A percentile compares a stretch with the other conserved stretches of the same genome.
Conservation (phyloP, 1,284 basidiomycete species). For the Malassezia brasiliensis region DNA sequence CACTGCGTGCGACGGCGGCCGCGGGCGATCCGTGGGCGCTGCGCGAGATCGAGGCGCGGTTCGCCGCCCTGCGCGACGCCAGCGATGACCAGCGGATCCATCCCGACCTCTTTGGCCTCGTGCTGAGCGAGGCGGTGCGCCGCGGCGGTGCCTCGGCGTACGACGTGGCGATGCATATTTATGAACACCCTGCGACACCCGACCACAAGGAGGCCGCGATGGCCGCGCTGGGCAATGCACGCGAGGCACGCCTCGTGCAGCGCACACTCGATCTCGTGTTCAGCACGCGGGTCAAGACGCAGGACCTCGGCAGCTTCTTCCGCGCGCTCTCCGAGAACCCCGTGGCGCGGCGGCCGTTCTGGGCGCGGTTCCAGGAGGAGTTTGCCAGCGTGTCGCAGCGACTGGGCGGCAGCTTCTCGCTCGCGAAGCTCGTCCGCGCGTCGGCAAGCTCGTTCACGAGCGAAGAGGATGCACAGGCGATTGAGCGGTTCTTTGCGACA, state of each 20-base stretch:
- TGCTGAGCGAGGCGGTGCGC: slow-evolving; percentile 52
- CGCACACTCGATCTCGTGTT: slow-evolving; percentile 30
- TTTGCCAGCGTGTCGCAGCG: slow-evolving; percentile 49
- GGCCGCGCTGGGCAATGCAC: slow-evolving; percentile 32
- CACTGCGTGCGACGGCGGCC: slow-evolving; percentile 59
- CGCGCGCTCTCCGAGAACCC: slow-evolving; percentile 32
- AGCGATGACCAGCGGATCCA: slow-evolving; percentile 70
- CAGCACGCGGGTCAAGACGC: slow-evolving; percentile 40
- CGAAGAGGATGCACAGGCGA: slow-evolving; percentile 59
- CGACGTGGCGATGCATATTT: slow-evolving; percentile 54
- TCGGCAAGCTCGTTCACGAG: slow-evolving; percentile 59
- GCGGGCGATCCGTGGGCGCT: slow-evolving; percentile 3
- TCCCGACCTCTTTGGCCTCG: slow-evolving; percentile 29
- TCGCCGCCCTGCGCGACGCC: slow-evolving; percentile 61
- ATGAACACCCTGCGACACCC: slow-evolving; percentile 56
- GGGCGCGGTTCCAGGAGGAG: slow-evolving; percentile 36
- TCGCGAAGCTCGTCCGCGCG: slow-evolving; percentile 47
- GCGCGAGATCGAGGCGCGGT: slow-evolving; percentile 61
- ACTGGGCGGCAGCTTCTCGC: slow-evolving; percentile 52
- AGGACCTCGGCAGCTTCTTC: slow-evolving; percentile 42
- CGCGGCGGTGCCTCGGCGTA: slow-evolving; percentile 68
- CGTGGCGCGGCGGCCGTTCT: slow-evolving; percentile 32
- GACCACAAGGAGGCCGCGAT: slow-evolving; percentile 46
- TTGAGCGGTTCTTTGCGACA: slow-evolving; percentile 55
- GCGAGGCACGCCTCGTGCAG: slow-evolving; percentile 28